phyloP scores from a whole-genome alignment of 2,329 filamentous ascomycete species.

The Botrytis porri region DNA sequence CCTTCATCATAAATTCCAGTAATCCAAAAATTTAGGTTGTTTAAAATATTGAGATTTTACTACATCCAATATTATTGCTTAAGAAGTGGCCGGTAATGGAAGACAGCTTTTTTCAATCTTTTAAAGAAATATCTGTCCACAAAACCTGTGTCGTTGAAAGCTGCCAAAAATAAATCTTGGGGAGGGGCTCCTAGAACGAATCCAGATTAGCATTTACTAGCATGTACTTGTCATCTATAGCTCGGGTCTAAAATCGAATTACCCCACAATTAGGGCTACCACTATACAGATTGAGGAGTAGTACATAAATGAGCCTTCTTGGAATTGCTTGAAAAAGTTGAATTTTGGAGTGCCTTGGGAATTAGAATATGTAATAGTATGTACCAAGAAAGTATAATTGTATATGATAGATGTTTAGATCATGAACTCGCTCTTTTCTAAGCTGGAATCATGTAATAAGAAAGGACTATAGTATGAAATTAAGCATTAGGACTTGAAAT shows the following conservation, averaged over 20 bases:
- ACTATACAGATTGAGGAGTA: background rate
- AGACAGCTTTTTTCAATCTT: background rate
- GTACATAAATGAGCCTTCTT: too few relatives aligned
- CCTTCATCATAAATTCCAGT: background rate
- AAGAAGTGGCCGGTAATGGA: background rate
- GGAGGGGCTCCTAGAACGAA: background rate
- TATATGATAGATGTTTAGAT: too few relatives aligned
- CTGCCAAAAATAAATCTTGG: background rate
- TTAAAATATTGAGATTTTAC: background rate
- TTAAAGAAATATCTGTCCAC: background rate
- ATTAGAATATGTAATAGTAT: background rate
- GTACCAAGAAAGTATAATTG: too few relatives aligned
- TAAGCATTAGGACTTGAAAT: background rate
- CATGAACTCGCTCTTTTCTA: background rate
- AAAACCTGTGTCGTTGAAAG: background rate
- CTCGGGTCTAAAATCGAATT: background rate
- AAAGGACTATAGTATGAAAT: background rate
- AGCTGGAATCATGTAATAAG: background rate
- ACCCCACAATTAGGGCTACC: background rate
- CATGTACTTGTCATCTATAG: background rate
- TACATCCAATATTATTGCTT: background rate
- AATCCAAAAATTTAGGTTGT: background rate
- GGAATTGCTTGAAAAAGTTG: too few relatives aligned
- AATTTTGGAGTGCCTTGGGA: too few relatives aligned
- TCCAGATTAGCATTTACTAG: background rate